Conservation (phyloP, 495 filamentous ascomycete species). For the Penicillium salamii region DNA sequence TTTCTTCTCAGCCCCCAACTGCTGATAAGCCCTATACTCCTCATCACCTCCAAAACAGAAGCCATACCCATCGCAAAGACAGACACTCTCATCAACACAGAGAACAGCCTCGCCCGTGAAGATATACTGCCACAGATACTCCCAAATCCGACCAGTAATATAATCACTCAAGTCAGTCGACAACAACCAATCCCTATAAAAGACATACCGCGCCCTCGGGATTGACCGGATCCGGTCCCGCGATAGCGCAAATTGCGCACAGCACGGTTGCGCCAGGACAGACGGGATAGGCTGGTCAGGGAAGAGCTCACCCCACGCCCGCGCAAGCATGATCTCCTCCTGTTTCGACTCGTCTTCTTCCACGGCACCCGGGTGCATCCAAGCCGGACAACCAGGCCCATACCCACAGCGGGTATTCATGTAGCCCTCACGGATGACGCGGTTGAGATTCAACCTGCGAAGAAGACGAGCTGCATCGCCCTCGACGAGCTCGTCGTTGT, state of each 20-base stretch:
- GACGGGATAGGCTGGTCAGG: constrained; percentile 51
- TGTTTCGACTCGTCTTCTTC: constrained; percentile 52
- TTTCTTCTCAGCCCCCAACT: constrained; percentile 34
- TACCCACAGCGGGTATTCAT: constrained; percentile 64
- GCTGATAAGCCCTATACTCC: constrained; percentile 48
- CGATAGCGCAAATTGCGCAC: constrained; percentile 67
- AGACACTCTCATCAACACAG: constrained; percentile 65
- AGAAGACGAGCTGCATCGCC: constrained; percentile 53
- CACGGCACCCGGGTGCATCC: constrained; percentile 59
- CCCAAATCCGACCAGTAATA: constrained; percentile 68
- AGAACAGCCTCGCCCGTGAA: constrained; percentile 56
- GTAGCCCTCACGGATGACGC: constrained; percentile 57
- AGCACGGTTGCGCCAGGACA: constrained; percentile 57
- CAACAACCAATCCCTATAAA: constrained; percentile 67
- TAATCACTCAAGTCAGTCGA: constrained; percentile 60
- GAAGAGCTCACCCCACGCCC: constrained; percentile 55
- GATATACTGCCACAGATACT: constrained; percentile 74
- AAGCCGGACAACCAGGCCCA: constrained; percentile 61
- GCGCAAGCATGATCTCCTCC: constrained; percentile 59
- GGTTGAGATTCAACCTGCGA: constrained; percentile 48
- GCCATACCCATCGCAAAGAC: constrained; percentile 76
- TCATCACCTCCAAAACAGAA: constrained; percentile 68
- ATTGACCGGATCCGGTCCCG: constrained; percentile 54
- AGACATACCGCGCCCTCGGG: constrained; percentile 58
- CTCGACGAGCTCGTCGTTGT: constrained; percentile 55